Evolutionary conservation across 768 basidiomycete species (phyloP), one percentile per base, ranked within the genome.

Genomic region (Mycena kentingensis): DNA sequence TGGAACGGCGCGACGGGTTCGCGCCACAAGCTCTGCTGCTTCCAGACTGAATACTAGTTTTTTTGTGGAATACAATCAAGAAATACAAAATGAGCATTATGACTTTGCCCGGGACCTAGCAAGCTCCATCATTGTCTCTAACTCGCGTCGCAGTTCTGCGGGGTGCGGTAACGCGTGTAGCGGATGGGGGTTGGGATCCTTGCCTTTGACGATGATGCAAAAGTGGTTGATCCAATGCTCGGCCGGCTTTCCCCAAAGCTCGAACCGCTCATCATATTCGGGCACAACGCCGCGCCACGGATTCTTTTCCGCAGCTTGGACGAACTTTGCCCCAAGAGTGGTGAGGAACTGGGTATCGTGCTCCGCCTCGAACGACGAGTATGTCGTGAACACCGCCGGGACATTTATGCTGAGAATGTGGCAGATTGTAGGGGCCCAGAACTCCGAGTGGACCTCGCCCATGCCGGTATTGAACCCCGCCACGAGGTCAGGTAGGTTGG

Each of bases 21-120:
- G n/a, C 1, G 1, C 4, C 56, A 58, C 51, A 58, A 58, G 26
- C n/a, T 2, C 4, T 31, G 19, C 13, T 58, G 56, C 46, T 27
- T 34, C 24, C 25, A 35, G 38, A 58, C 51, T 6, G 48, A 46
- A 10, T 58, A 58, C 24, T 58, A 57, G 19, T 38, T n/a, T n/a
- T n/a, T n/a, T n/a, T n/a, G n/a, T n/a, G n/a, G n/a, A n/a, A n/a
- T n/a, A n/a, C n/a, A n/a, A n/a, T n/a, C n/a, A n/a, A n/a, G n/a
- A n/a, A n/a, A n/a, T n/a, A n/a, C n/a, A n/a, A n/a, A n/a, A n/a
- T n/a, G n/a, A n/a, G n/a, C n/a, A n/a, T n/a, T n/a, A n/a, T n/a
- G n/a, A n/a, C n/a, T n/a, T n/a, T n/a, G n/a, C n/a, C n/a, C n/a
- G n/a, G n/a, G n/a, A n/a, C n/a, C n/a, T n/a, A n/a, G n/a, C n/a